phyloP scores from a whole-genome alignment of 768 basidiomycete genomes.

The Suillus decipiens region DNA sequence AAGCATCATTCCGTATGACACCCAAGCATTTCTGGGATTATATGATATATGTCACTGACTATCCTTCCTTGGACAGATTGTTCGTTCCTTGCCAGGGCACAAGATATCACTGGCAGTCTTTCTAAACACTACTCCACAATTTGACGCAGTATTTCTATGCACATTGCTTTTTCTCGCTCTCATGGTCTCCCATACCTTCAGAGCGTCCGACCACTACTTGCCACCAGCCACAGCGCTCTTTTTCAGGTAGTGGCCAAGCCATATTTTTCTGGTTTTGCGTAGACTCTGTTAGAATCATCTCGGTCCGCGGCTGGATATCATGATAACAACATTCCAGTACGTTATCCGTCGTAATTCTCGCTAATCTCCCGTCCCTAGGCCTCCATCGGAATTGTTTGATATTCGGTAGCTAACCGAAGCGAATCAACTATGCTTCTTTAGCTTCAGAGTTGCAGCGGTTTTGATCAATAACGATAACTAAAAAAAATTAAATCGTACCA shows the following conservation, averaged over 20 bases:
- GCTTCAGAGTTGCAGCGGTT: neutral
- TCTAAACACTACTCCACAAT: neutral
- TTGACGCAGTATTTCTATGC: neutral
- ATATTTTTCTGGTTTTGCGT: neutral
- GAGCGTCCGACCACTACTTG: neutral
- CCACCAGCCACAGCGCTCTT: neutral
- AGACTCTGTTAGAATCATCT: neutral
- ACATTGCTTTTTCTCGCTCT: neutral
- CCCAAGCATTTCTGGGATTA: neutral
- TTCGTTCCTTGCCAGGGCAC: neutral
- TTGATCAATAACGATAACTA: neutral
- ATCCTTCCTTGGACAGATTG: neutral
- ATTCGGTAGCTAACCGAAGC: conserved; percentile 5
- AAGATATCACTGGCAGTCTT: neutral
- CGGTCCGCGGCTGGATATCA: neutral
- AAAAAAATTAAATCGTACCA: conserved; percentile 2
- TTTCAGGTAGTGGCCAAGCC: neutral
- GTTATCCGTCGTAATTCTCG: neutral
- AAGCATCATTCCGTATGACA: neutral
- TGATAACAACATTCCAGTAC: neutral
- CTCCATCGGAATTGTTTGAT: neutral
- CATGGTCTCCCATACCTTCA: neutral
- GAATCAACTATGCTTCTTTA: neutral
- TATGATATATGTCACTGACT: neutral
- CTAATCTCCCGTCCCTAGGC: conserved; percentile 3